Evolutionary conservation across 140 eudicot genomes (phyloP).

Genomic region (Erigeron philadelphicus): DNA sequence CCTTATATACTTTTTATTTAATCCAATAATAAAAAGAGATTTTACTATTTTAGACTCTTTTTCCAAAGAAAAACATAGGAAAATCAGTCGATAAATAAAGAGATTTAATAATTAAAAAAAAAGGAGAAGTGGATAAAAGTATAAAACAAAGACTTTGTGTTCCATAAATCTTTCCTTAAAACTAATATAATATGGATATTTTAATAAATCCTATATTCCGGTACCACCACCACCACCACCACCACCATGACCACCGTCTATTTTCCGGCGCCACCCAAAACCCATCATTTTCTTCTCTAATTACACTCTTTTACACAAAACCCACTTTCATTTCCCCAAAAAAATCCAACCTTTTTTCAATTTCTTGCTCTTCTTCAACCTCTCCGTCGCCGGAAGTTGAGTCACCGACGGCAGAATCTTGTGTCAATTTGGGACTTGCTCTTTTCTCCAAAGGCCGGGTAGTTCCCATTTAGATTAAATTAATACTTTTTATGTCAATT

Average conservation of each 20-base stretch:
- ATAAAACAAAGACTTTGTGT: constrained; percentile 20
- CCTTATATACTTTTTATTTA: too few species aligned
- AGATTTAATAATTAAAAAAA: neutral
- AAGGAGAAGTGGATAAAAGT: constrained; percentile 36
- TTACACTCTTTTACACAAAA: constrained; percentile 16
- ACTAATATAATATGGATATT: constrained; percentile 14
- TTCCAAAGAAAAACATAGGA: too few species aligned
- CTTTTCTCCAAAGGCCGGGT: constrained; percentile 93
- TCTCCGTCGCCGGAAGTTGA: constrained; percentile 51
- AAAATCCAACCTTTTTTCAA: constrained; percentile 24
- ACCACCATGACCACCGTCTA: constrained; percentile 25
- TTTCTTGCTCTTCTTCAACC: constrained; percentile 57
- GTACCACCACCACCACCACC: constrained; percentile 19
- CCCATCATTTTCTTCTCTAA: constrained; percentile 18
- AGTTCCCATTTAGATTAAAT: neutral
- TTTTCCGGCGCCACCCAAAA: constrained; percentile 18
- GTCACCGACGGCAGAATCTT: constrained; percentile 64
- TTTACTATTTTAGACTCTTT: too few species aligned
- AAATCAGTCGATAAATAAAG: too few species aligned
- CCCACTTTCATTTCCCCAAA: constrained; percentile 25
- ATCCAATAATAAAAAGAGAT: too few species aligned
- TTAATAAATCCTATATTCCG: constrained; percentile 28
- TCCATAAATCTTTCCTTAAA: constrained; percentile 22
- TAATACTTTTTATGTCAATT: neutral
- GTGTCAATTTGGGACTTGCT: constrained; percentile 73